Conservation (phyloP, 345 rosid genomes). For the Cochlearia excelsa region DNA sequence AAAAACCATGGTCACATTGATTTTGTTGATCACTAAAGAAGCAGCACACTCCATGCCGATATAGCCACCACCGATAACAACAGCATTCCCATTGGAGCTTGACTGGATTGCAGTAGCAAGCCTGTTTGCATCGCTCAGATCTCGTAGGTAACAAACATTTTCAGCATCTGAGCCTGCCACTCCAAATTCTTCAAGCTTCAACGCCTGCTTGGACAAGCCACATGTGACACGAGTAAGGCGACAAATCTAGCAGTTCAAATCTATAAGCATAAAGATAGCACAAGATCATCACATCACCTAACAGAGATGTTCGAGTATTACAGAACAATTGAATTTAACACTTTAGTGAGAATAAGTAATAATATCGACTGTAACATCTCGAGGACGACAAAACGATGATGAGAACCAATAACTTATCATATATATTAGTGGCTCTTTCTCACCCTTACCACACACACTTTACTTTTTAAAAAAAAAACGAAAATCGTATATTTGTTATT, state of each 20-base stretch:
- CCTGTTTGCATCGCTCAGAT: slow-evolving; percentile 81
- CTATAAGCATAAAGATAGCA: not conserved
- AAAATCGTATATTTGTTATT: no score
- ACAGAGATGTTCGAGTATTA: no score
- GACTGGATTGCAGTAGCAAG: slow-evolving; percentile 64
- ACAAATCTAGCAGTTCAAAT: slow-evolving; percentile 9
- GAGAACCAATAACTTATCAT: no score
- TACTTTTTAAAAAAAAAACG: no score
- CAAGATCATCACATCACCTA: no score
- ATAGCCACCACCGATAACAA: slow-evolving; percentile 97
- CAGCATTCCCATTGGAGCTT: slow-evolving; percentile 69
- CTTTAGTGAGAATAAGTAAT: no score
- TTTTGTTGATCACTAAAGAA: slow-evolving; percentile 84
- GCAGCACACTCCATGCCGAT: slow-evolving; percentile 99
- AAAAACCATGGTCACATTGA: slow-evolving; percentile 93
- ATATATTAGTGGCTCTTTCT: no score
- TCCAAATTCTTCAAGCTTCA: slow-evolving; percentile 98
- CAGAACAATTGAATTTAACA: no score
- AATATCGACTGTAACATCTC: no score
- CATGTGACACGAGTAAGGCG: slow-evolving; percentile 21
- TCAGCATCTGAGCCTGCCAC: slow-evolving; percentile 78
- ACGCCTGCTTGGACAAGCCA: slow-evolving; percentile 47
- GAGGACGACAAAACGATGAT: no score
- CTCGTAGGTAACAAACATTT: slow-evolving; percentile 87
- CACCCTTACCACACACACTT: no score